phyloP scores from a whole-genome alignment of 345 rosid species.

The Draba incana region DNA sequence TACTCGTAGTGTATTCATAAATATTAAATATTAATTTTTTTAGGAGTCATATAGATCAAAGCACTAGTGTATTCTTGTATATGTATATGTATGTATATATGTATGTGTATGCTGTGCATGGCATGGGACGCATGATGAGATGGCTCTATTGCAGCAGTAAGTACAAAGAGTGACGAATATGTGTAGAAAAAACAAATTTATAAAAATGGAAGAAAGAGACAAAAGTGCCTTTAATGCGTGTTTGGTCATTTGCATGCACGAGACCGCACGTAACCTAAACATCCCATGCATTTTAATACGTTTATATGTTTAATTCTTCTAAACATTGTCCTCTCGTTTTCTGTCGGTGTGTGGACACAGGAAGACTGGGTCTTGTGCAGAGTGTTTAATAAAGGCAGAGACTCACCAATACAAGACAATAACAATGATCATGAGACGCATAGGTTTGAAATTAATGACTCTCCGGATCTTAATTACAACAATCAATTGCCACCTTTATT shows the following conservation, averaged over 20 bases:
- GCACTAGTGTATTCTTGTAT: background rate
- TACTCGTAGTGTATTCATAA: too few species aligned
- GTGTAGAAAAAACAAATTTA: slow-evolving; percentile 8
- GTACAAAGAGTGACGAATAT: slow-evolving; percentile 31
- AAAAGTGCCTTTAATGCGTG: slow-evolving; percentile 41
- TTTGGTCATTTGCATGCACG: slow-evolving; percentile 46
- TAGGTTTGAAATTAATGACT: slow-evolving; percentile 26
- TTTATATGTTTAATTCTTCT: slow-evolving; percentile 5
- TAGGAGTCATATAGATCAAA: background rate
- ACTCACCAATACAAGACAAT: slow-evolving; percentile 31
- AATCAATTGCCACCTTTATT: slow-evolving; percentile 23
- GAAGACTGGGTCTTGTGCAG: slow-evolving; percentile 98
- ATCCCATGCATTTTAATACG: slow-evolving; percentile 36
- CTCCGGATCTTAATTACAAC: slow-evolving; percentile 33
- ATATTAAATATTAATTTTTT: too few species aligned
- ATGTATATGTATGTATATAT: background rate
- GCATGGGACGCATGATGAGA: slow-evolving; percentile 31
- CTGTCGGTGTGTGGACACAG: slow-evolving; percentile 54
- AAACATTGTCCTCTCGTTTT: slow-evolving; percentile 30
- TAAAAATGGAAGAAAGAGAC: slow-evolving; percentile 32
- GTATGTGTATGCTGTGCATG: slow-evolving; percentile 16
- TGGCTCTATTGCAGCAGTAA: slow-evolving; percentile 9
- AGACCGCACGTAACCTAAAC: slow-evolving; percentile 41
- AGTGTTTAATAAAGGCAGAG: slow-evolving; percentile 79
- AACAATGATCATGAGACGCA: slow-evolving; percentile 25